Evolutionary conservation across 805 yeast genomes (phyloP).

Genomic region (Brettanomyces sp.): DNA sequence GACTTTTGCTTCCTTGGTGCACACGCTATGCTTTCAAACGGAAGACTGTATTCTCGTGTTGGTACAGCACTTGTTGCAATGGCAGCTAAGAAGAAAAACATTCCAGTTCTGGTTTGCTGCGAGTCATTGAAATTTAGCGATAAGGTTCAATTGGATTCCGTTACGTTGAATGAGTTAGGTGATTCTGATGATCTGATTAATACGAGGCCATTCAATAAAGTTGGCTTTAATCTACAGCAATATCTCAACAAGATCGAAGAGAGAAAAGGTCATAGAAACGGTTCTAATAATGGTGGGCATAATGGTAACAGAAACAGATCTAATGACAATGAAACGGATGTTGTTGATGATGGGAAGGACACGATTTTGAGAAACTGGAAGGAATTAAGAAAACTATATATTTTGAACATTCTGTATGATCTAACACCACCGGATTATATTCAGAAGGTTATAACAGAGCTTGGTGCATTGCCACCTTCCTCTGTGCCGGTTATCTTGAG

Average conservation of each 20-base stretch:
- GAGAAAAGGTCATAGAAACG: conserved; percentile 9
- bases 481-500: conserved; percentile 94
- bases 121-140: conserved; percentile 92
- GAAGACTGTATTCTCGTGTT: conserved; percentile 83
- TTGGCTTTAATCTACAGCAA: conserved; percentile 56
- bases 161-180: conserved; percentile 84
- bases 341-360: conserved; percentile 28
- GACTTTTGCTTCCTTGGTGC: conserved; percentile 93
- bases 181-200: conserved; percentile 65
- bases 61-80: conserved; percentile 93
- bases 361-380: conserved; percentile 50
- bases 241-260: conserved; percentile 39
- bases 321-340: conserved; percentile 16
- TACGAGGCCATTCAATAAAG: conserved; percentile 47
- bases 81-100: conserved; percentile 78
- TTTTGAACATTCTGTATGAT: conserved; percentile 84
- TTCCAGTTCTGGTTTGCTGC: conserved; percentile 93
- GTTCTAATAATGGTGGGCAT: conserved; percentile 14
- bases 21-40: conserved; percentile 94
- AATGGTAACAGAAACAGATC: conserved; percentile 3
- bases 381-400: conserved; percentile 49
- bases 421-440: conserved; percentile 90
- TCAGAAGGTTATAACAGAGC: conserved; percentile 90
- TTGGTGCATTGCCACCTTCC: conserved; percentile 95
- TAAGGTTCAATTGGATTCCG: conserved; percentile 92